A percentile compares a stretch with the other conserved stretches of the same genome.
Evolutionary conservation across 177 flowering plant genomes (phyloP).

Genomic region (Vitis hybrid): DNA sequence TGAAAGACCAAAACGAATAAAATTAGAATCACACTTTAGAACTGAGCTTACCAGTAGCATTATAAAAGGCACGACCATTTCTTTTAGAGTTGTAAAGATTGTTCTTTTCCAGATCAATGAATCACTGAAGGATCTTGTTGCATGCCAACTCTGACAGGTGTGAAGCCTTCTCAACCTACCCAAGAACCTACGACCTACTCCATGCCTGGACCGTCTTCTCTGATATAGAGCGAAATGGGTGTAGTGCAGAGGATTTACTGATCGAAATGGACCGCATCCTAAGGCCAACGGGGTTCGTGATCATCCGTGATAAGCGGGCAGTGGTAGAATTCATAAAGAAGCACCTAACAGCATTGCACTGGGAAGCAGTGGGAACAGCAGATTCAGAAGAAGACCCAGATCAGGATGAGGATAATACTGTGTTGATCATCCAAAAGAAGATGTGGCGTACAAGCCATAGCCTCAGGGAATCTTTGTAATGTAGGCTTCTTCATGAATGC

Average conservation of each 20-base stretch:
- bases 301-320: constrained; percentile 52
- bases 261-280: constrained; percentile 79
- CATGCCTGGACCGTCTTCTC: constrained; percentile 77
- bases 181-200: constrained; percentile 77
- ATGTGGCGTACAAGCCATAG: constrained; percentile 46
- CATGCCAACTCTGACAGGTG: constrained; percentile 46
- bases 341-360: constrained; percentile 58
- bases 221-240: constrained; percentile 66
- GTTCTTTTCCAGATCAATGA: no score
- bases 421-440: constrained; percentile 44
- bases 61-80: no score
- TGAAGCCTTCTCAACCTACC: constrained; percentile 80
- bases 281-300: constrained; percentile 71
- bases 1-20: no score
- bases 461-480: constrained; percentile 32
- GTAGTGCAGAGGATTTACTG: constrained; percentile 69
- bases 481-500: no score
- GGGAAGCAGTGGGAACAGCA: constrained; percentile 56
- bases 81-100: no score
- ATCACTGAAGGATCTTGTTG: not conserved
- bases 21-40: no score
- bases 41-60: no score
- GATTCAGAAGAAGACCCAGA: constrained; percentile 24
- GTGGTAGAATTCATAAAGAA: constrained; percentile 65
- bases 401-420: constrained; percentile 32